Percentiles rank a stretch among this genome's conserved stretches.
These are phyloP conservation scores for Seiridium cupressi DNA, from an alignment of 2,329 filamentous ascomycete species.

Conservation along the genomic window DNA sequence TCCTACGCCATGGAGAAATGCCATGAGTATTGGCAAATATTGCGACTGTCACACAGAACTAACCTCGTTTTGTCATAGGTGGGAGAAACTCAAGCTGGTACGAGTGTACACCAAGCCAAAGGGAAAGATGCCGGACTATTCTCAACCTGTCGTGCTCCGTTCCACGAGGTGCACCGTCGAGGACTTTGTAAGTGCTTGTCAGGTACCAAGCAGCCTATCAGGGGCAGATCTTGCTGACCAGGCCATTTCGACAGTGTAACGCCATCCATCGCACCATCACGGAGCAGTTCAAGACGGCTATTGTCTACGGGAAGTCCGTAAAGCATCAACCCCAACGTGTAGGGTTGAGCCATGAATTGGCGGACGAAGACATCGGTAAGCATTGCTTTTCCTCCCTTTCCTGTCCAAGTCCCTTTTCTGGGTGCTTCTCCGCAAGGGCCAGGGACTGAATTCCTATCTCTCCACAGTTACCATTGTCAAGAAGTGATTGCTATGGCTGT, in stretches of 20 bases:
- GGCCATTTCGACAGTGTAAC: slow-evolving; percentile 71
- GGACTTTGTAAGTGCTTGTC: slow-evolving; percentile 76
- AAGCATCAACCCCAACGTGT: slow-evolving; percentile 98
- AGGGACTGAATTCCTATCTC: neutral
- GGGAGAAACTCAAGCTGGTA: slow-evolving; percentile 90
- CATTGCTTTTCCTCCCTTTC: slow-evolving; percentile 19
- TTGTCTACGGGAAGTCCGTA: slow-evolving; percentile 96
- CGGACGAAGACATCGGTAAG: slow-evolving; percentile 95
- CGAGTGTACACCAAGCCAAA: slow-evolving; percentile 98
- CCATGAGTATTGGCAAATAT: neutral
- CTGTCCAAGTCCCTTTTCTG: too few relatives aligned
- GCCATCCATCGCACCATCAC: slow-evolving; percentile 94
- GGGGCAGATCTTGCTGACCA: slow-evolving; percentile 32
- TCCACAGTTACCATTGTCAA: slow-evolving; percentile 65
- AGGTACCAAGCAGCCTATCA: slow-evolving; percentile 14
- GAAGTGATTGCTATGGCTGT: slow-evolving; percentile 41
- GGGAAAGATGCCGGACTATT: slow-evolving; percentile 90
- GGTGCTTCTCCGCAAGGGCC: neutral
- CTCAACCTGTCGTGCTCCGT: slow-evolving; percentile 83
- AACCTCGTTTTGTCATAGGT: slow-evolving; percentile 41
- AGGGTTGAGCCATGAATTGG: slow-evolving; percentile 85
- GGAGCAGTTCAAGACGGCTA: slow-evolving; percentile 91
- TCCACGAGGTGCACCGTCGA: slow-evolving; percentile 84
- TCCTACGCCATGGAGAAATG: slow-evolving; percentile 9
- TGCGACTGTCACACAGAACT: neutral